Evolutionary conservation across 1,139 yeast species (phyloP), one percentile per base, ranked within the genome.

Genomic region (Hanseniaspora sp.): DNA sequence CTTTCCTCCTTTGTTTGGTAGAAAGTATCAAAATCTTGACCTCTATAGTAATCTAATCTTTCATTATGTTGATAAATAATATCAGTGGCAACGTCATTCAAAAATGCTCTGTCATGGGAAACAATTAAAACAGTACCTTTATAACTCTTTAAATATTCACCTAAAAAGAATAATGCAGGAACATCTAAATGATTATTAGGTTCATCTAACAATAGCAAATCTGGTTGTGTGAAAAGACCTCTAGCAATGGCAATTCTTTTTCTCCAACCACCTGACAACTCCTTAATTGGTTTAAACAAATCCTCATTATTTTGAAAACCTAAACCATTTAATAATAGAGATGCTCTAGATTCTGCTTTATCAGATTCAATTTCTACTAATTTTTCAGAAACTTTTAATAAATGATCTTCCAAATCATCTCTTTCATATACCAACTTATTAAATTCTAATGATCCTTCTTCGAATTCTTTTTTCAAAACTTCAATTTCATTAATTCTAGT

Each of bases 101-200:
- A 76, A 73, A 92, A 92, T 51, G 96, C 88, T 65, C 98, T 81
- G 71, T 92, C 99, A 74, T 92, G 99, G 56, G 98, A 92, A 48
- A 92, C 99, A 42, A 90, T 95, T 61, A 92, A 74, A 7, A 92
- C 95, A 0, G 98, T 92, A 0, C 95, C 79, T 56, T 95, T 90
- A 67, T 92, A 92, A 11, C 86, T 75, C 67, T 87, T 95, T 62
- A 92, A 74, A 67, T 92, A 92, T 62, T 84, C 80, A 11, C 97
- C 94, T 67, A 92, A 76, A 67, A 81, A 92, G 1, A 97, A 92
- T 67, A 92, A 87, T 54, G 97, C 90, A 35, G 98, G 98, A 69
- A 92, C 96, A 79, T 92, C 98, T 95, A 92, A 85, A 96, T 90
- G 92, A 83, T 92, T 92, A 61, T 98, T 90, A 64, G 98, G 98